Percentiles rank a stretch among this genome's conserved stretches.
Conservation (phyloP, 2,329 filamentous ascomycete genomes). For the Microascus cirrosus region DNA sequence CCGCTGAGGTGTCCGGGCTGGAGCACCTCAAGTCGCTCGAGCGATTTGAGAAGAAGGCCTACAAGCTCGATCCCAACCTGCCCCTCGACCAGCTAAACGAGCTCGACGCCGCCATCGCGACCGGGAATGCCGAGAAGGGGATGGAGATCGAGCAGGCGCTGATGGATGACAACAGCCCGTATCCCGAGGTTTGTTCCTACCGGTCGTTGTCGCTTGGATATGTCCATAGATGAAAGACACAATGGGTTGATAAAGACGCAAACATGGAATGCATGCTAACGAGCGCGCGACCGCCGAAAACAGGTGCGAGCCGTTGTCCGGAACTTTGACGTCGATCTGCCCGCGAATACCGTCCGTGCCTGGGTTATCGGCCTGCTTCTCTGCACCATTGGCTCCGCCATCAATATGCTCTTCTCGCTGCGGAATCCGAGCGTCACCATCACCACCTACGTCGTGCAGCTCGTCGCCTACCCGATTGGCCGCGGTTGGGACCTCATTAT, state of each 20-base stretch:
- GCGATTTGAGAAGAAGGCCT: slow-evolving; percentile 43
- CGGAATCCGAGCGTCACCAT: slow-evolving; percentile 48
- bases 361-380: slow-evolving; percentile 52
- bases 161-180: slow-evolving; percentile 55
- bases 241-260: neutral
- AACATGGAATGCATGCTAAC: neutral
- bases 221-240: neutral
- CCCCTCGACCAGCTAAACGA: slow-evolving; percentile 51
- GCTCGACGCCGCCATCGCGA: slow-evolving; percentile 45
- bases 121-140: slow-evolving; percentile 43
- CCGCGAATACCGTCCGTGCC: slow-evolving; percentile 53
- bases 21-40: slow-evolving; percentile 35
- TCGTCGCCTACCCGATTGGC: slow-evolving; percentile 49
- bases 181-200: slow-evolving; percentile 42
- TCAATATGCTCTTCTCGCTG: slow-evolving; percentile 51
- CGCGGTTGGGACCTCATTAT: slow-evolving; percentile 42
- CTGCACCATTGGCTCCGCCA: slow-evolving; percentile 48
- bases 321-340: slow-evolving; percentile 53
- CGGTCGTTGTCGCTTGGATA: neutral
- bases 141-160: slow-evolving; percentile 45
- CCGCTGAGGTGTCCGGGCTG: slow-evolving; percentile 25
- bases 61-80: slow-evolving; percentile 54
- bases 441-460: slow-evolving; percentile 50
- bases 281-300: slow-evolving; percentile 4
- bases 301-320: slow-evolving; percentile 54